Evolutionary conservation across 176 grass and related monocot species (phyloP).

Genomic region (Urochloa ruziziensis): DNA sequence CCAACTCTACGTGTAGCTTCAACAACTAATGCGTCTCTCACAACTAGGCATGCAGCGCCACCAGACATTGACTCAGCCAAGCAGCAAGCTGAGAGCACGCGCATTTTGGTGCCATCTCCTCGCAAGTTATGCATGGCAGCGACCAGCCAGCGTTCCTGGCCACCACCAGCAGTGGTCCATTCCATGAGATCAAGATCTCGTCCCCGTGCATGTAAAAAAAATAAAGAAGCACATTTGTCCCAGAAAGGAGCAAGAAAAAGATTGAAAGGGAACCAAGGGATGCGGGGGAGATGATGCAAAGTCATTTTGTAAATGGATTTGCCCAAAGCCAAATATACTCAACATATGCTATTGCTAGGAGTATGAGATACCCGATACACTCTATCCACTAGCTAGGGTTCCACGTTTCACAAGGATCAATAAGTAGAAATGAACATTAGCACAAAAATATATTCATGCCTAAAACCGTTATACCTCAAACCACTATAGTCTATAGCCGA

Average conservation of each 20-base stretch:
- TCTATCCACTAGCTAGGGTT: not conserved
- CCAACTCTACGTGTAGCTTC: not conserved
- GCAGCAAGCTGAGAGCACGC: not conserved
- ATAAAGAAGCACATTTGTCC: not conserved
- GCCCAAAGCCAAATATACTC: slow-evolving; percentile 13
- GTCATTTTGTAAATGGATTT: slow-evolving; percentile 2
- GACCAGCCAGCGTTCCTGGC: not conserved
- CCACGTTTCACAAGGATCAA: not conserved
- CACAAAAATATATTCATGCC: too few species aligned
- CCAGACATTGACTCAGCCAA: not conserved
- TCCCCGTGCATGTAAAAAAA: too few species aligned
- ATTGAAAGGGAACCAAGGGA: slow-evolving; percentile 27
- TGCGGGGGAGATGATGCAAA: not conserved
- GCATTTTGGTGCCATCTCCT: slow-evolving; percentile 17
- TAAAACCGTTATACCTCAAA: too few species aligned
- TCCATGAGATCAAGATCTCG: not conserved
- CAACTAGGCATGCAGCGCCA: not conserved
- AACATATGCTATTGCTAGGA: not conserved
- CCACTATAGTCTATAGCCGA: too few species aligned
- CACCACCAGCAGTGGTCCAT: not conserved
- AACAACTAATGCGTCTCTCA: not conserved
- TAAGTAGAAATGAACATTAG: too few species aligned
- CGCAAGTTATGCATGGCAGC: not conserved
- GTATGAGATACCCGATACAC: slow-evolving; percentile 29
- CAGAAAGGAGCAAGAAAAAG: not conserved